Evolutionary conservation across 2,329 filamentous ascomycete genomes (phyloP).

Genomic region (Xylaria sp.): DNA sequence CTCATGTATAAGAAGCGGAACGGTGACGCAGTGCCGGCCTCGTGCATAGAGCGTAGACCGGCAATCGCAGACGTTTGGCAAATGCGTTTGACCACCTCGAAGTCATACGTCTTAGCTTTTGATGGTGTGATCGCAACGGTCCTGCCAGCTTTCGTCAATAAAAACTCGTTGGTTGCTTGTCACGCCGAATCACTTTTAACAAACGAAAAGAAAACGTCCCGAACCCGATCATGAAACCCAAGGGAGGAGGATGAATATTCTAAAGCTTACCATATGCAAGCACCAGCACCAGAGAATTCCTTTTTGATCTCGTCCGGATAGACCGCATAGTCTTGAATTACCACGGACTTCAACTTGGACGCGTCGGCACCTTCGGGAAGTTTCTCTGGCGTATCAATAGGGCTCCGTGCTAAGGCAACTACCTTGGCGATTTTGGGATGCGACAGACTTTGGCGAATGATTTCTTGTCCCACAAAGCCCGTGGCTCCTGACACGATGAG

Average conservation of each 20-base stretch:
- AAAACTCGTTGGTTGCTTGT: not conserved
- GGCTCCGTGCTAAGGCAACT: conserved; percentile 55
- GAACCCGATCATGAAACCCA: not conserved
- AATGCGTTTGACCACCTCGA: conserved; percentile 43
- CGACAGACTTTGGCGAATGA: conserved; percentile 56
- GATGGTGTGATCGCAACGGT: conserved; percentile 46
- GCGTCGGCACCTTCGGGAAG: conserved; percentile 42
- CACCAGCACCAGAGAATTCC: conserved; percentile 54
- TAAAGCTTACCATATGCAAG: conserved; percentile 48
- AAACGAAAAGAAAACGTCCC: too few relatives aligned
- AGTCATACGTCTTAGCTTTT: conserved; percentile 36
- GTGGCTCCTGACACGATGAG: conserved; percentile 62
- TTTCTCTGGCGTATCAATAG: conserved; percentile 45
- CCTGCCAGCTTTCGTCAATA: conserved; percentile 36
- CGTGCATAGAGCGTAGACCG: conserved; percentile 45
- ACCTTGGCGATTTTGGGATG: conserved; percentile 53
- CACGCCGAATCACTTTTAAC: not conserved
- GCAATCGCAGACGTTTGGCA: conserved; percentile 43
- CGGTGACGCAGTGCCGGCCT: conserved; percentile 43
- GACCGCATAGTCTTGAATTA: conserved; percentile 53
- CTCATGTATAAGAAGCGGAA: conserved; percentile 55
- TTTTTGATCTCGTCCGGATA: conserved; percentile 54
- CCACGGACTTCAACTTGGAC: conserved; percentile 54
- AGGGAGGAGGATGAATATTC: not conserved
- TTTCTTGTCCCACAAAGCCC: conserved; percentile 59